These are phyloP conservation scores for Malassezia yamatoensis DNA, from an alignment of 1,284 basidiomycete genomes.

Conservation along the genomic window DNA sequence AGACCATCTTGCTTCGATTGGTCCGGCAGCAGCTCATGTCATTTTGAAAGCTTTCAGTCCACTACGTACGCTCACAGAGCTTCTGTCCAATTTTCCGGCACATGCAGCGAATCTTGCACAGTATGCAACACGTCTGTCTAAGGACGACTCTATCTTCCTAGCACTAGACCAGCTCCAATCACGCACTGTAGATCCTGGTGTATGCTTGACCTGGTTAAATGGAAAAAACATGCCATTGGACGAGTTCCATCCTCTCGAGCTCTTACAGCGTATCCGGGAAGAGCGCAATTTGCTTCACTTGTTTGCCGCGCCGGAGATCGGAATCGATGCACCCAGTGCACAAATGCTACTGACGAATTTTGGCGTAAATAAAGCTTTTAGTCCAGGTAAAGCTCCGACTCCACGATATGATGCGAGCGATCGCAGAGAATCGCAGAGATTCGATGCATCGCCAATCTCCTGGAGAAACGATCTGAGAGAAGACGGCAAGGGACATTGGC, in stretches of 20 bases:
- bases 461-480: slow-evolving; percentile 87
- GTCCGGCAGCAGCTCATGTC: slow-evolving; percentile 24
- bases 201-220: slow-evolving; percentile 40
- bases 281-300: slow-evolving; percentile 62
- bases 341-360: slow-evolving; percentile 56
- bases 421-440: slow-evolving; percentile 18
- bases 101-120: slow-evolving; percentile 27
- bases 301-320: slow-evolving; percentile 54
- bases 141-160: slow-evolving; percentile 17
- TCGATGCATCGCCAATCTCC: slow-evolving; percentile 50
- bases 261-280: slow-evolving; percentile 53
- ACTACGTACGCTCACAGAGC: slow-evolving; percentile 30
- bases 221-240: slow-evolving; percentile 20
- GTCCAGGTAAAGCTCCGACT: slow-evolving; percentile 50
- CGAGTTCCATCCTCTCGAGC: slow-evolving; percentile 23
- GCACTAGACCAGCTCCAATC: slow-evolving; percentile 18
- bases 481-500: slow-evolving; percentile 56
- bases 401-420: slow-evolving; percentile 43
- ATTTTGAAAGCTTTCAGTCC: slow-evolving; percentile 32
- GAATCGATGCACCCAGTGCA: slow-evolving; percentile 59
- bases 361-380: slow-evolving; percentile 20
- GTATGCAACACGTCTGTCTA: slow-evolving; percentile 17
- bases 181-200: slow-evolving; percentile 9
- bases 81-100: slow-evolving; percentile 37
- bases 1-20: slow-evolving; percentile 21